phyloP scores from a whole-genome alignment of 495 filamentous ascomycete species.

The Cercophora scortea region DNA sequence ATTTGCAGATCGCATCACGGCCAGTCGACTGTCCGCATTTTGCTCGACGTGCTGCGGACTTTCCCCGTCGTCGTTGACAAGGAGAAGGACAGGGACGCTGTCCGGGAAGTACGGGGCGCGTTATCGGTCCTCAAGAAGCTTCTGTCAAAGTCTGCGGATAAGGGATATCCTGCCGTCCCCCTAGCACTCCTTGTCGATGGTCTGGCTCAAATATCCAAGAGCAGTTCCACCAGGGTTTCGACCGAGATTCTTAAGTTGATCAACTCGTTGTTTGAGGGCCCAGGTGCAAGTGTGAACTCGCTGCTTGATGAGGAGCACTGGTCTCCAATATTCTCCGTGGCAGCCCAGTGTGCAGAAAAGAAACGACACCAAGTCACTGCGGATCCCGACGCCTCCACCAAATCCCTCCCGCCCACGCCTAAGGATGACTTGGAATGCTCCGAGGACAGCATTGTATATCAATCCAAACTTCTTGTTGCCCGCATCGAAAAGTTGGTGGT shows the following conservation, averaged over 20 bases:
- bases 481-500: conserved; percentile 36
- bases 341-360: conserved; percentile 34
- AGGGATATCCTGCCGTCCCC: conserved; percentile 56
- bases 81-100: conserved; percentile 43
- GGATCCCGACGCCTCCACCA: conserved; percentile 5
- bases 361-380: conserved; percentile 14
- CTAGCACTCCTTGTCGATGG: conserved; percentile 51
- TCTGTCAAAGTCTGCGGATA: conserved; percentile 48
- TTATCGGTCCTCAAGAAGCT: conserved; percentile 62
- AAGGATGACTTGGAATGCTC: conserved; percentile 13
- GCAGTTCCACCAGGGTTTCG: conserved; percentile 36
- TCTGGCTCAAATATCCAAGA: conserved; percentile 50
- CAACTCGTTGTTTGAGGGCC: conserved; percentile 40
- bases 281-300: conserved; percentile 31
- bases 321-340: conserved; percentile 41
- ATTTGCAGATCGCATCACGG: conserved; percentile 75
- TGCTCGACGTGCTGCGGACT: conserved; percentile 55
- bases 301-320: conserved; percentile 47
- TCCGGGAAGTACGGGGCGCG: conserved; percentile 56
- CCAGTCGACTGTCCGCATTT: conserved; percentile 55
- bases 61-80: conserved; percentile 39
- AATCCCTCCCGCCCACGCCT: background rate
- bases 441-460: conserved; percentile 29
- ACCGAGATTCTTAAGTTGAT: conserved; percentile 50
- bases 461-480: conserved; percentile 27